Conservation (phyloP, 257 asterid species). For the Verbena officinalis region DNA sequence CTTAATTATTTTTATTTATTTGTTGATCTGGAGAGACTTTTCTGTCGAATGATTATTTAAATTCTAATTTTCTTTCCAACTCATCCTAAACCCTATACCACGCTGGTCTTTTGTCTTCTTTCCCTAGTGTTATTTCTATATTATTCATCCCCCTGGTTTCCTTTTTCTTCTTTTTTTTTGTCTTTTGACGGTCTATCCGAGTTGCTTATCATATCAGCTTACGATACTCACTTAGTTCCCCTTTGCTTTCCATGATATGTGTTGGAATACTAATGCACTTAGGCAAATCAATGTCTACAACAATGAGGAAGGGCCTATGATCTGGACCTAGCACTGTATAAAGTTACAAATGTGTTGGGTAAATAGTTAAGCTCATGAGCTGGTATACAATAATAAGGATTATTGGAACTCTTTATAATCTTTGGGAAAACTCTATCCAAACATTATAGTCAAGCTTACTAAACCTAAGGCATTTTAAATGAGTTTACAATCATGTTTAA, state of each 20-base stretch:
- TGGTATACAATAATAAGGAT: too few species aligned
- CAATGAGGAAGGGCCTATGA: too few species aligned
- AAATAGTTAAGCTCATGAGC: too few species aligned
- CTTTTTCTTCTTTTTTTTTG: neutral
- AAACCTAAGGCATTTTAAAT: too few species aligned
- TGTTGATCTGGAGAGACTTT: neutral
- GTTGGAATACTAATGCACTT: too few species aligned
- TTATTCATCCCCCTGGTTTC: neutral
- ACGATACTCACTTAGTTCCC: neutral
- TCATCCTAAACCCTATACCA: neutral
- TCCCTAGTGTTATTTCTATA: neutral
- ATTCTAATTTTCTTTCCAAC: constrained; percentile 9
- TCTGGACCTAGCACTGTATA: too few species aligned
- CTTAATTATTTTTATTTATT: constrained; percentile 17
- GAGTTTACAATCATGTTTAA: too few species aligned
- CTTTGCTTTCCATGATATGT: neutral
- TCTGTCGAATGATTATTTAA: neutral
- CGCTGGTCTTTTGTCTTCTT: constrained; percentile 21
- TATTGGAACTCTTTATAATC: too few species aligned
- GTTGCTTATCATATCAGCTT: neutral
- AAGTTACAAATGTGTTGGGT: too few species aligned
- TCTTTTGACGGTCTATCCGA: neutral
- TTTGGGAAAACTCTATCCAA: too few species aligned
- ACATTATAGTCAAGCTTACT: too few species aligned
- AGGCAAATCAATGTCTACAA: too few species aligned